A percentile compares a stretch with the other conserved stretches of the same genome.
Evolutionary conservation across 805 yeast species (phyloP).

Genomic region (Candida methanosorbosa): DNA sequence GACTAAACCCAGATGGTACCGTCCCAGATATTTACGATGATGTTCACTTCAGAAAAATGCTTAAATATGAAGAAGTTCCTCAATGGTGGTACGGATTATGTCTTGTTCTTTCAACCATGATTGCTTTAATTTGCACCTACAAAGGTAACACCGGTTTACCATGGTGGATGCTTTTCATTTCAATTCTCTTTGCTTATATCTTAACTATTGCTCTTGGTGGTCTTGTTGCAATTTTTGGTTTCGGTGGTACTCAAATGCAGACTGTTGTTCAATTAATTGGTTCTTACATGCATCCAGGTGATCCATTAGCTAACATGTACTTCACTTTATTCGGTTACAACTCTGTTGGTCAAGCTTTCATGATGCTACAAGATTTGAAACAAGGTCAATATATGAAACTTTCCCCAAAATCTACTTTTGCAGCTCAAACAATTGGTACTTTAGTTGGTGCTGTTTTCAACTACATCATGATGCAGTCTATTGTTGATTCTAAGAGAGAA

Average conservation of each 20-base stretch:
- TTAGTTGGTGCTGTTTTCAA: slow-evolving; percentile 15
- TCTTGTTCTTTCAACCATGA: slow-evolving; percentile 21
- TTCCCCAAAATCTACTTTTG: slow-evolving; percentile 32
- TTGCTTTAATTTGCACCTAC: slow-evolving; percentile 23
- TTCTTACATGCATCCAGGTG: slow-evolving; percentile 23
- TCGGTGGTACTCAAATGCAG: slow-evolving; percentile 19
- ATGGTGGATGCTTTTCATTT: slow-evolving; percentile 14
- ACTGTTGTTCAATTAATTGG: slow-evolving; percentile 28
- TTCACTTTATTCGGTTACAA: slow-evolving; percentile 31
- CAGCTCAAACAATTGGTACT: slow-evolving; percentile 35
- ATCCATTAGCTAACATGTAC: slow-evolving; percentile 33
- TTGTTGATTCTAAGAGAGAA: slow-evolving; percentile 21
- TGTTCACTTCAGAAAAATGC: slow-evolving; percentile 29
- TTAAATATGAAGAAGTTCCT: slow-evolving; percentile 28
- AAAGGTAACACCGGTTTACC: slow-evolving; percentile 23
- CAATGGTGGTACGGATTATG: slow-evolving; percentile 24
- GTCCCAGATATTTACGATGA: slow-evolving; percentile 16
- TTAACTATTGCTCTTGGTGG: slow-evolving; percentile 12
- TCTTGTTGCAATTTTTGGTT: slow-evolving; percentile 16
- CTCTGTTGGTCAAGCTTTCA: slow-evolving; percentile 33
- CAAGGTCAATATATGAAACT: slow-evolving; percentile 34
- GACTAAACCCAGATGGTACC: slow-evolving; percentile 14
- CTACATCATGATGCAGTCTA: slow-evolving; percentile 21
- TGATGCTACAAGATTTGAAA: slow-evolving; percentile 31
- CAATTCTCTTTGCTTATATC: slow-evolving; percentile 9